Conservation (phyloP, 805 yeast genomes). For the Starmera quercuum region DNA sequence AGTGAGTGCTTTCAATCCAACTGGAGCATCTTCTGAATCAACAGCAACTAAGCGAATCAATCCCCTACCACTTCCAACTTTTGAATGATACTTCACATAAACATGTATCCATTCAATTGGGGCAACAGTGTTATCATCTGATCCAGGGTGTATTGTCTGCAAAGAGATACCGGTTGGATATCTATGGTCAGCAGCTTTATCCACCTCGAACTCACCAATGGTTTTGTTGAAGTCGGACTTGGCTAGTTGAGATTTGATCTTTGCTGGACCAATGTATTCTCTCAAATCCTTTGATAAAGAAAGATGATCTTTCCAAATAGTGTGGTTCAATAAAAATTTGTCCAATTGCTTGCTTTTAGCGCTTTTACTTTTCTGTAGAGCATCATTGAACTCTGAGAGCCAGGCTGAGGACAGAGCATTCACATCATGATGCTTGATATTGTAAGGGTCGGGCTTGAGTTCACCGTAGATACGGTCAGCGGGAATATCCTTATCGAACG, state of each 20-base stretch:
- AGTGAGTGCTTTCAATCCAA: conserved; percentile 25
- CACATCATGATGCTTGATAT: conserved; percentile 18
- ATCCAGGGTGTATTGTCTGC: conserved; percentile 21
- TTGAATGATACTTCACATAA: conserved; percentile 22
- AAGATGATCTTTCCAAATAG: conserved; percentile 32
- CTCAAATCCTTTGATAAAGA: conserved; percentile 25
- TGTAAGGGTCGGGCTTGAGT: conserved; percentile 19
- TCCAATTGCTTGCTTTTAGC: conserved; percentile 12
- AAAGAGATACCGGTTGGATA: conserved; percentile 23
- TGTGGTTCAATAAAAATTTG: conserved; percentile 19
- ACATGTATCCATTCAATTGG: conserved; percentile 31
- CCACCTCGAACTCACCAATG: conserved; percentile 22
- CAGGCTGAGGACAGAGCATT: conserved; percentile 21
- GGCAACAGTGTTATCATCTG: conserved; percentile 12
- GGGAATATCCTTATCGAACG: conserved; percentile 20
- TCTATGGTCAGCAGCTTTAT: conserved; percentile 22
- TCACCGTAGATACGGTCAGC: conserved; percentile 21
- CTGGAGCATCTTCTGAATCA: conserved; percentile 18
- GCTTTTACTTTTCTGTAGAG: conserved; percentile 7
- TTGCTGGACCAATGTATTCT: conserved; percentile 23
- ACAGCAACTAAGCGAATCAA: conserved; percentile 24
- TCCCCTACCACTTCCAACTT: conserved; percentile 27
- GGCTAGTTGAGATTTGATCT: conserved; percentile 16
- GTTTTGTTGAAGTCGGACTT: conserved; percentile 12
- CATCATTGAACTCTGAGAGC: conserved; percentile 22